phyloP scores from a whole-genome alignment of 352 stramenopile genomes.

The Phytophthora constricta region DNA sequence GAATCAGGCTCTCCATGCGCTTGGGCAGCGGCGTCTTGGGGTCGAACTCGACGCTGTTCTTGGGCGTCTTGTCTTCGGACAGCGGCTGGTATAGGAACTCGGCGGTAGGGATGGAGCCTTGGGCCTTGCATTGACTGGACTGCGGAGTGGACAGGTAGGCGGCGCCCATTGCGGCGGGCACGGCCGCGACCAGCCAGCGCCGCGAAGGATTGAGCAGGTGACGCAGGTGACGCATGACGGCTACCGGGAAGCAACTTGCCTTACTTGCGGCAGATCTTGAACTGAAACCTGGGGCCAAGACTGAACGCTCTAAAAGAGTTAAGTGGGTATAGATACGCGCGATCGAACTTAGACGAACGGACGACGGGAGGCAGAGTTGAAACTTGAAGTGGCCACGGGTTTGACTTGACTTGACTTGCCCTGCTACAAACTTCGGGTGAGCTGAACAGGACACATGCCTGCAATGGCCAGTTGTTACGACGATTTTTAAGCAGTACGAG shows the following conservation, averaged over 20 bases:
- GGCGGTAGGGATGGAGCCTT: constrained; percentile 36
- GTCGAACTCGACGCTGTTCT: constrained; percentile 82
- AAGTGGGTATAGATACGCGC: constrained; percentile 25
- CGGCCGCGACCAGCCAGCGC: constrained; percentile 24
- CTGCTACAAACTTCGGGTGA: no score
- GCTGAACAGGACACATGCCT: background rate
- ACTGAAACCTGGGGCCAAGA: constrained; percentile 33
- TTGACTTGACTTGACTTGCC: no score
- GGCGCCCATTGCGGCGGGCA: constrained; percentile 33
- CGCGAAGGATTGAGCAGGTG: constrained; percentile 31
- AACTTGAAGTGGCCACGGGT: constrained; percentile 17
- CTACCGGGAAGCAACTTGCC: background rate
- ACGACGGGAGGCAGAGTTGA: constrained; percentile 4
- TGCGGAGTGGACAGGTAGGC: constrained; percentile 26
- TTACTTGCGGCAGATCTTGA: constrained; percentile 22
- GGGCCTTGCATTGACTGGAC: constrained; percentile 50
- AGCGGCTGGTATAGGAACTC: constrained; percentile 75
- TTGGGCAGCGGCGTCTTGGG: constrained; percentile 66
- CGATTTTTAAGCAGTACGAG: no score
- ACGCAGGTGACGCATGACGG: constrained; percentile 29
- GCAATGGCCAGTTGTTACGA: no score
- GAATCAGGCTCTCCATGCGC: constrained; percentile 85
- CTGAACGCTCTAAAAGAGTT: constrained; percentile 8
- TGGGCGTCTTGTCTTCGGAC: constrained; percentile 66
- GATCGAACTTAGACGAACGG: constrained; percentile 1